Percentiles rank a stretch among this genome's conserved stretches.
Conservation (phyloP, 768 basidiomycete species). For the Lentinula detonsa region DNA sequence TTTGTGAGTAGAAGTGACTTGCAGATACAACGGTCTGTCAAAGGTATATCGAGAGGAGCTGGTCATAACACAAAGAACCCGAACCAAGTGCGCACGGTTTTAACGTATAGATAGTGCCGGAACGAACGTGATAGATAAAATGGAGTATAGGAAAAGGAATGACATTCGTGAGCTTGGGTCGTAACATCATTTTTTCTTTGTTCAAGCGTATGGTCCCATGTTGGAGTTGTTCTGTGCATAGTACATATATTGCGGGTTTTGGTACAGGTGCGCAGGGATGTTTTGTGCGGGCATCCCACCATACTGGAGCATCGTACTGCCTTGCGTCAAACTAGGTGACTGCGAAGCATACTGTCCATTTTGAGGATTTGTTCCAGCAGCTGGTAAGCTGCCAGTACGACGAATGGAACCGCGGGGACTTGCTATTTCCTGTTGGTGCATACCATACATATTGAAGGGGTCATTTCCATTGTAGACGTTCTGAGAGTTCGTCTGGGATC, state of each 20-base stretch:
- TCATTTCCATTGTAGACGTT: slow-evolving; percentile 34
- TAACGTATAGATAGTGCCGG: slow-evolving; percentile 20
- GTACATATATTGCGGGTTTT: slow-evolving; percentile 66
- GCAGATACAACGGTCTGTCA: slow-evolving; percentile 26
- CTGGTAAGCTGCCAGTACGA: slow-evolving; percentile 42
- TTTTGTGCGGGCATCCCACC: slow-evolving; percentile 52
- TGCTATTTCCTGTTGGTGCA: slow-evolving; percentile 37
- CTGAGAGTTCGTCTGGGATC: slow-evolving; percentile 29
- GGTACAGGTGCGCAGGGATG: slow-evolving; percentile 64
- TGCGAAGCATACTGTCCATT: slow-evolving; percentile 50
- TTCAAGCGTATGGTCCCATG: slow-evolving; percentile 69
- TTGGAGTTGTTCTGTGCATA: slow-evolving; percentile 75
- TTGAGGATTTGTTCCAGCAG: slow-evolving; percentile 39
- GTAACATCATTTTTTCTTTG: slow-evolving; percentile 12
- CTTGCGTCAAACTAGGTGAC: slow-evolving; percentile 55
- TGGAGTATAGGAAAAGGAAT: slow-evolving; percentile 24
- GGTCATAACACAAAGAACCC: slow-evolving; percentile 18
- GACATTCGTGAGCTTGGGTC: slow-evolving; percentile 36
- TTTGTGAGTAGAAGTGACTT: slow-evolving; percentile 18
- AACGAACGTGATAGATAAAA: slow-evolving; percentile 28
- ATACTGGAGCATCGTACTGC: slow-evolving; percentile 54
- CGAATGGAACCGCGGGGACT: slow-evolving; percentile 45
- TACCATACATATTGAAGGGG: slow-evolving; percentile 46
- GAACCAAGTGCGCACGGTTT: slow-evolving; percentile 30
- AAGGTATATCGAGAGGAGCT: slow-evolving; percentile 29